Evolutionary conservation across 352 stramenopile genomes (phyloP).

Genomic region (Globisporangium yorkense): DNA sequence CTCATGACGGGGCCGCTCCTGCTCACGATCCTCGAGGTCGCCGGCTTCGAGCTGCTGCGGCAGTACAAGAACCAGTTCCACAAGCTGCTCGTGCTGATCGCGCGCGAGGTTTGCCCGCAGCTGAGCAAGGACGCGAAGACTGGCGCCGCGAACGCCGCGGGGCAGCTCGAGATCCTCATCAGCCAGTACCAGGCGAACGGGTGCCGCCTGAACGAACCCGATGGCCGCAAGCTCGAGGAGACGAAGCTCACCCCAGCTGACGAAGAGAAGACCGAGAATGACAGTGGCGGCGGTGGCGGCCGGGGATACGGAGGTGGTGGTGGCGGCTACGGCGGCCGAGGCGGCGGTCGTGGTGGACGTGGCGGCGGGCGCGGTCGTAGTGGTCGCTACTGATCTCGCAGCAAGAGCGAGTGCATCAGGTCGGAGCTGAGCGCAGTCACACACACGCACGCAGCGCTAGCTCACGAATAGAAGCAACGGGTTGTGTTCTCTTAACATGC

Average conservation of each 20-base stretch:
- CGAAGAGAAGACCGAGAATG: constrained; percentile 57
- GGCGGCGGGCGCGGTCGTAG: constrained; percentile 1
- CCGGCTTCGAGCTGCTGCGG: constrained; percentile 55
- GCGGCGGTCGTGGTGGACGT: constrained; percentile 21
- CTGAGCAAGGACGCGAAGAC: constrained; percentile 71
- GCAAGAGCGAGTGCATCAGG: neutral
- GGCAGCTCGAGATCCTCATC: constrained; percentile 70
- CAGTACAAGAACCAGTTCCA: constrained; percentile 76
- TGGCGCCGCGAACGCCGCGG: constrained; percentile 67
- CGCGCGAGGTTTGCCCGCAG: constrained; percentile 48
- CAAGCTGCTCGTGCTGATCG: constrained; percentile 68
- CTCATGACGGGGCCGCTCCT: constrained; percentile 63
- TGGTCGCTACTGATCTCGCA: neutral
- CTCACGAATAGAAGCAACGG: neutral
- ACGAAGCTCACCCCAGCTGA: constrained; percentile 56
- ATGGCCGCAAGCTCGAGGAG: constrained; percentile 63
- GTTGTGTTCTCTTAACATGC: neutral
- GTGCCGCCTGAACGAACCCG: constrained; percentile 47
- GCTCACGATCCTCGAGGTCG: constrained; percentile 76
- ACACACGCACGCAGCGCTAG: neutral
- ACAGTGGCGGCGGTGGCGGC: constrained; percentile 19
- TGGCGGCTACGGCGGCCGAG: constrained; percentile 16
- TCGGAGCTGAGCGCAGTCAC: neutral
- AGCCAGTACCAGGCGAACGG: constrained; percentile 59
- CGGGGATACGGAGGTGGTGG: constrained; percentile 11